Conservation (phyloP, 768 basidiomycete species). For the Collybiopsis luxurians region DNA sequence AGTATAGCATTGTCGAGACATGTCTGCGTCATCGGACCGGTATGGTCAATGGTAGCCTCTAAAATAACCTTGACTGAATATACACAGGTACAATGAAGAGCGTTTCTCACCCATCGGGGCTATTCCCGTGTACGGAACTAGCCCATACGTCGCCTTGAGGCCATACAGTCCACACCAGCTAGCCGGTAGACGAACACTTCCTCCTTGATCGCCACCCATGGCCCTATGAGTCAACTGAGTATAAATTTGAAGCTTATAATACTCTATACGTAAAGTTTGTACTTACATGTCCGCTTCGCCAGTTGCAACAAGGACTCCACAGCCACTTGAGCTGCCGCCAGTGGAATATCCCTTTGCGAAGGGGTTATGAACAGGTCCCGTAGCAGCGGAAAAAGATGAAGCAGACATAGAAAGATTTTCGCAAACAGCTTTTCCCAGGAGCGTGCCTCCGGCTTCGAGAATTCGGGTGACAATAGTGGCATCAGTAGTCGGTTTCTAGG, state of each 20-base stretch:
- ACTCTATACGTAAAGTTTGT: not conserved
- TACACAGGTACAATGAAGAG: too few species aligned
- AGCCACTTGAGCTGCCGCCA: constrained; percentile 3
- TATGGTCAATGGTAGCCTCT: constrained; percentile 7
- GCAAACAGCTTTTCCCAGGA: constrained; percentile 4
- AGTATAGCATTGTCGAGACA: constrained; percentile 2
- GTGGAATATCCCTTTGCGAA: constrained; percentile 1
- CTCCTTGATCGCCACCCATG: constrained; percentile 9
- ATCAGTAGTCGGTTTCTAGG: constrained; percentile 1
- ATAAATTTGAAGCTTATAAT: not conserved
- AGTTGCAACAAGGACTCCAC: not conserved
- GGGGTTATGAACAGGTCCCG: constrained; percentile 7
- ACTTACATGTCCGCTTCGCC: not conserved
- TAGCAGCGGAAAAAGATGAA: constrained; percentile 4
- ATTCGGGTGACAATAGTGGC: constrained; percentile 4
- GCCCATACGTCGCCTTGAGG: constrained; percentile 2
- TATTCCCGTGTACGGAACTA: constrained; percentile 8
- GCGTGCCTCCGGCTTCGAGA: not conserved
- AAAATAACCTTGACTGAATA: too few species aligned
- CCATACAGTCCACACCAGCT: constrained; percentile 7
- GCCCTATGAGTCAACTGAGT: not conserved
- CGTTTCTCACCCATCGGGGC: not conserved
- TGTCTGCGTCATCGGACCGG: constrained; percentile 4
- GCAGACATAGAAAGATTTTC: constrained; percentile 5
- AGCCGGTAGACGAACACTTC: not conserved